Evolutionary conservation across 106 monocot species (phyloP), one percentile per base, ranked within the genome.

Genomic region (Acanthochlamys bracteata): DNA sequence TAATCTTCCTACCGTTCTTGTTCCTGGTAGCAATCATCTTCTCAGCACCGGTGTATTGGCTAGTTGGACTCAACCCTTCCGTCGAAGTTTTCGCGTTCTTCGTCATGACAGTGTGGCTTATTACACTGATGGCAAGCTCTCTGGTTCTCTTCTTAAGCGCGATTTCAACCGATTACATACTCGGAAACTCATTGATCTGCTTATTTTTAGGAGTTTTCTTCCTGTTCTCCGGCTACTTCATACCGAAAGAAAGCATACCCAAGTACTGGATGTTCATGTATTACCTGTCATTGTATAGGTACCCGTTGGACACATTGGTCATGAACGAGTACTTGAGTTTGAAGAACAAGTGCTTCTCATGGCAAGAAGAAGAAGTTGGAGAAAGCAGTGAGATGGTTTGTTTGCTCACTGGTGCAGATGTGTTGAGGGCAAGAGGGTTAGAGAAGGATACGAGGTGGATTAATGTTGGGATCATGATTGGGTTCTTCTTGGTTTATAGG

Each of bases 191-290:
- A 6, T 76, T 98, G 20, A 83, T 98, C 57, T 80, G 83, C 79
- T 41, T 78, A 16, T 88, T 80, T 26, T 42, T 98, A 40, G 88
- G 75, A 45, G 60, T 79, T 13, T 98, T 91, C 88, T 98, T 98
- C 70, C 82, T 98, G 15, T 91, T 98, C 78, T 98, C 95, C 9
- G 95, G 95, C 7, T 98, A 88, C 69, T 98, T 98, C 75, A 90
- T 98, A 7, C 83, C 82, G 4, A 91, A 82, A 62, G 85, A 81
- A 11, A 88, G 91, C 76, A 88, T 91, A 42, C 91, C 91, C 14
- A 76, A 69, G 69, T 96, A 85, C 41, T 91, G 90, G 88, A 4
- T 91, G 4, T 88, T 85, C 66, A 96, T 96, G 90, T 96, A 96
- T 88, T 91, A 96, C 41, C 60, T 79, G 10, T 96, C 96, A 0